Conservation (phyloP, 1,284 basidiomycete genomes). For the Fomes fomentarius region DNA sequence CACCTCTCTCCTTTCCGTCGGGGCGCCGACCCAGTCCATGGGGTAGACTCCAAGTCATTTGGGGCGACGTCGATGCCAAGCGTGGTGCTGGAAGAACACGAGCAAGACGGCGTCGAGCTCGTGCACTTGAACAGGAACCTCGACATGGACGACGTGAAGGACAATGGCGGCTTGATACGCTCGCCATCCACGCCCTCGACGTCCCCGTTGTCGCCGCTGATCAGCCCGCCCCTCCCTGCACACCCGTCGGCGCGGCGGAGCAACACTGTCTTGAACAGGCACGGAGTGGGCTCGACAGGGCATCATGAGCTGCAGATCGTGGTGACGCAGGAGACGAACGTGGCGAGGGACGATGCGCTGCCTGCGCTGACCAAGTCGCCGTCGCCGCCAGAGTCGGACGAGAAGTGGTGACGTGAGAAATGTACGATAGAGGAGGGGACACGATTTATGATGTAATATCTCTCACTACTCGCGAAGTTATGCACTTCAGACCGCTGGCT, state of each 20-base stretch:
- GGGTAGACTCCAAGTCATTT: no score
- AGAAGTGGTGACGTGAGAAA: neutral
- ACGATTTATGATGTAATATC: no score
- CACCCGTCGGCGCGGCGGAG: neutral
- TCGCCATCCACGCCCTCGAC: no score
- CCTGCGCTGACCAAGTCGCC: neutral
- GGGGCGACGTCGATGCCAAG: no score
- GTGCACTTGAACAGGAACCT: neutral
- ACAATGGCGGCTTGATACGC: neutral
- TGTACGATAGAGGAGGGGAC: neutral
- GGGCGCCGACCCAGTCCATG: no score
- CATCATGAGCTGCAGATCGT: neutral
- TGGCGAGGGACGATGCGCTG: neutral
- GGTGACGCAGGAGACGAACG: slow-evolving; percentile 1
- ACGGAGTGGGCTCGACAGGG: neutral
- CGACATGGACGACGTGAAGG: neutral
- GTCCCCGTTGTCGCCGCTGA: neutral
- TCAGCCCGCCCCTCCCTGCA: neutral
- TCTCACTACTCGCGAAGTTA: no score
- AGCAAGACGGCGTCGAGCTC: neutral
- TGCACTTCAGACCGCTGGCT: no score
- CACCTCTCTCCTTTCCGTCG: no score
- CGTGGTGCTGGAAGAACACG: neutral
- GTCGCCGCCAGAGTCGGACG: neutral
- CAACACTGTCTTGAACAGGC: neutral